phyloP scores from a whole-genome alignment of 2,329 filamentous ascomycete genomes.

The Pseudogymnoascus sp. region DNA sequence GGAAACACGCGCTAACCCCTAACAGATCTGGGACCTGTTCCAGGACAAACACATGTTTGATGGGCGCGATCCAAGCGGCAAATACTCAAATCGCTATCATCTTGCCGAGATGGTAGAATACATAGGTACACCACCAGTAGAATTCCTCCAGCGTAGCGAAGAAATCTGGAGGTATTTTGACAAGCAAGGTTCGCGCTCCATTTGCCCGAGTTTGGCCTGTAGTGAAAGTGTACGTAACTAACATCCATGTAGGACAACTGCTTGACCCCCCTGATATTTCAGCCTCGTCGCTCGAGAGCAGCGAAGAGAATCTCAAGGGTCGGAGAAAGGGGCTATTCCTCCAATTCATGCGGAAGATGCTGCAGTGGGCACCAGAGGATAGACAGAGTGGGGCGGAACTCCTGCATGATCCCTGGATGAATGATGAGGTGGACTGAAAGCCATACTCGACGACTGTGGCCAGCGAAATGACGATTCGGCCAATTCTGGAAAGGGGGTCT shows the following conservation, averaged over 20 bases:
- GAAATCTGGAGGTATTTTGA: not conserved
- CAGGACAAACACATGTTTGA: constrained; percentile 14
- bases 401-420: constrained; percentile 28
- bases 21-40: constrained; percentile 18
- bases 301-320: constrained; percentile 22
- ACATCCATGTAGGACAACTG: not conserved
- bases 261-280: not conserved
- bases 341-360: constrained; percentile 28
- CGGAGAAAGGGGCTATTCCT: constrained; percentile 29
- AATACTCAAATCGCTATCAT: constrained; percentile 31
- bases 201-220: not conserved
- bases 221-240: not conserved
- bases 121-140: constrained; percentile 33
- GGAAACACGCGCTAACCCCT: constrained; percentile 22
- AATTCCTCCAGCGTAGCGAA: constrained; percentile 18
- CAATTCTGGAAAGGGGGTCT: not conserved
- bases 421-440: constrained; percentile 7
- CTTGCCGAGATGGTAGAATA: constrained; percentile 39
- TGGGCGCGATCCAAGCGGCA: not conserved
- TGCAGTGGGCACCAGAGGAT: constrained; percentile 30
- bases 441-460: not conserved
- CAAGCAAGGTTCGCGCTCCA: not conserved
- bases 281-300: constrained; percentile 13
- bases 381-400: constrained; percentile 29
- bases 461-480: not conserved